Evolutionary conservation across 768 basidiomycete species (phyloP).

Genomic region (Xerocomus spinulosus): DNA sequence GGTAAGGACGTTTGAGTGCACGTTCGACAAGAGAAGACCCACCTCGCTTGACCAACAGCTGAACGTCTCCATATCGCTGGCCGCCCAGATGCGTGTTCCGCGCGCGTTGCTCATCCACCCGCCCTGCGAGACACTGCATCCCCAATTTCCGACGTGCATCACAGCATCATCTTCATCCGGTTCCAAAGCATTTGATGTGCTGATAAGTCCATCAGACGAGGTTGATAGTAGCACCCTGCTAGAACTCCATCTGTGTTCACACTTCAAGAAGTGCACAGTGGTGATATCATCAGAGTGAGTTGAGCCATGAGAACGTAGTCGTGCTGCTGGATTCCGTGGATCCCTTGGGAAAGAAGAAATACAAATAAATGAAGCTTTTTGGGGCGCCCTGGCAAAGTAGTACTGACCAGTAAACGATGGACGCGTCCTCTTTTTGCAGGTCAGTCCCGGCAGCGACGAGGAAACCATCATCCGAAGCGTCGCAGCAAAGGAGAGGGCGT

Average conservation of each 20-base stretch:
- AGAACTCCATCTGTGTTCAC: constrained; percentile 28
- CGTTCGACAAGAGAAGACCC: constrained; percentile 5
- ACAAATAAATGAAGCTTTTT: not conserved
- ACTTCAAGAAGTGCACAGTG: constrained; percentile 49
- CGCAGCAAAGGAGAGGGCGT: constrained; percentile 57
- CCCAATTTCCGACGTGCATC: constrained; percentile 80
- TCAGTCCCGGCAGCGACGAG: constrained; percentile 83
- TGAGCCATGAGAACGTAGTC: constrained; percentile 70
- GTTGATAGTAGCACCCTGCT: constrained; percentile 63
- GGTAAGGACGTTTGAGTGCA: not conserved
- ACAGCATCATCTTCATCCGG: constrained; percentile 86
- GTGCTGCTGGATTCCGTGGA: constrained; percentile 67
- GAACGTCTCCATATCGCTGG: constrained; percentile 94
- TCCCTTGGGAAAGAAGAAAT: constrained; percentile 52
- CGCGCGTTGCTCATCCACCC: constrained; percentile 51
- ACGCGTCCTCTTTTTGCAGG: constrained; percentile 73
- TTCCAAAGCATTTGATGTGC: constrained; percentile 66
- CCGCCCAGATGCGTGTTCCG: constrained; percentile 62
- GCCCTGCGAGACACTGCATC: constrained; percentile 71
- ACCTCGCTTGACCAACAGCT: constrained; percentile 79
- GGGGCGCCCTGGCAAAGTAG: not conserved
- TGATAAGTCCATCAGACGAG: constrained; percentile 81
- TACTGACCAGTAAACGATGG: constrained; percentile 76
- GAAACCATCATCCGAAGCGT: constrained; percentile 63
- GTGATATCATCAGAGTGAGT: constrained; percentile 96